Evolutionary conservation across 441 rosid genomes (phyloP).

Genomic region (Euphorbia celastroides): DNA sequence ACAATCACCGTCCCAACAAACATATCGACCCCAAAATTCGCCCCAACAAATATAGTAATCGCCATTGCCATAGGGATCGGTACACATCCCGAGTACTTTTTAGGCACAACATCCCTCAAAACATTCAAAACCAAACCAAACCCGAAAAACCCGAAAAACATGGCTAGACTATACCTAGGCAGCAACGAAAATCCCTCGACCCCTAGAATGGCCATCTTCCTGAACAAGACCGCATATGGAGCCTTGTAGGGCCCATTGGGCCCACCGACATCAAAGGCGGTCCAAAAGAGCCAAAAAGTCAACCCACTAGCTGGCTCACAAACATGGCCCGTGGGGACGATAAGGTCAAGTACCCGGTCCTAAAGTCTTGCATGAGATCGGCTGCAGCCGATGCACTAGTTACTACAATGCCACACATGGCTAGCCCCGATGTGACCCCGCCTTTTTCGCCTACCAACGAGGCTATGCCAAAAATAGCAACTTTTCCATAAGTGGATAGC

Average conservation of each 20-base stretch:
- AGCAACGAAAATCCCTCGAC: conserved; percentile 67
- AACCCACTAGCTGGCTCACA: conserved; percentile 75
- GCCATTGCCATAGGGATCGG: conserved; percentile 95
- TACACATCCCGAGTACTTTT: conserved; percentile 52
- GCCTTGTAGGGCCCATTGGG: conserved; percentile 83
- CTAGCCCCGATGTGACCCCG: conserved; percentile 78
- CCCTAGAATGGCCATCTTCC: conserved; percentile 89
- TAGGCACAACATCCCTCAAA: conserved; percentile 55
- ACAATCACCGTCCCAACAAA: conserved; percentile 15
- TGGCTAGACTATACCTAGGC: conserved; percentile 62
- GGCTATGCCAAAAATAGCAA: conserved; percentile 73
- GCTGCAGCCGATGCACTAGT: conserved; percentile 82
- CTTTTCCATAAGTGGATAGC: conserved; percentile 79
- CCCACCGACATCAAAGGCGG: conserved; percentile 70
- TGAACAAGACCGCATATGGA: conserved; percentile 72
- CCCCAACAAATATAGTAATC: conserved; percentile 78
- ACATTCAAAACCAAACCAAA: conserved; percentile 59
- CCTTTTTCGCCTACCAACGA: conserved; percentile 70
- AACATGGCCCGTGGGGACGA: conserved; percentile 90
- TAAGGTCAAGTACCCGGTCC: conserved; percentile 78
- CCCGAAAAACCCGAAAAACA: conserved; percentile 62
- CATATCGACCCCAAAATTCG: conserved; percentile 74
- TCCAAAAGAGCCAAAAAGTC: conserved; percentile 83
- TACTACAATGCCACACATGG: conserved; percentile 81
- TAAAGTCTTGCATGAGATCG: conserved; percentile 94